These are phyloP conservation scores for Leccinum ochraceum DNA, from an alignment of 768 basidiomycete species.

Conservation along the genomic window DNA sequence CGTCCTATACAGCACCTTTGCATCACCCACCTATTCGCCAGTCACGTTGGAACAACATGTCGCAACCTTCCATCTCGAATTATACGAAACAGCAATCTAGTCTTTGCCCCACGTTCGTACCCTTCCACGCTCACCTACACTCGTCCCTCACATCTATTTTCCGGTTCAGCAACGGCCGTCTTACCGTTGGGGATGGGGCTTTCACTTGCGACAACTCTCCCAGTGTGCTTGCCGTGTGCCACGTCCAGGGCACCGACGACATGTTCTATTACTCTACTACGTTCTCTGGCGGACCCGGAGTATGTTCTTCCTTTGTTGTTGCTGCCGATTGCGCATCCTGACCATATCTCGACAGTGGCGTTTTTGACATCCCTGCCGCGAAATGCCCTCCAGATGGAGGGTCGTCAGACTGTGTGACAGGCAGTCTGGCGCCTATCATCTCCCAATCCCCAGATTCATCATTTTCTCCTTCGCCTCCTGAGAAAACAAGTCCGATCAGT, in stretches of 20 bases:
- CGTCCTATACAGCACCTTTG: conserved; percentile 1
- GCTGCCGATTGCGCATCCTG: not conserved
- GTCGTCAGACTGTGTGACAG: conserved; percentile 97
- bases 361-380: conserved; percentile 86
- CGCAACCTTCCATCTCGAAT: conserved; percentile 72
- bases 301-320: conserved; percentile 38
- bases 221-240: conserved; percentile 84
- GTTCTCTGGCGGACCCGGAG: conserved; percentile 93
- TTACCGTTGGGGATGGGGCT: conserved; percentile 98
- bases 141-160: conserved; percentile 16
- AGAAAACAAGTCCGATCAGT: conserved; percentile 23
- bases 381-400: conserved; percentile 97
- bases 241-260: conserved; percentile 75
- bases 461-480: conserved; percentile 32
- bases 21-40: conserved; percentile 15
- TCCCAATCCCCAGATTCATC: conserved; percentile 44
- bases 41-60: conserved; percentile 89
- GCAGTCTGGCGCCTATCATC: conserved; percentile 71
- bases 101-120: conserved; percentile 88
- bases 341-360: conserved; percentile 63
- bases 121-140: not conserved
- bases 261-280: conserved; percentile 93
- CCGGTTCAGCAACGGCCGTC: conserved; percentile 82
- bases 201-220: conserved; percentile 72
- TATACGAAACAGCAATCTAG: conserved; percentile 78